Conservation (phyloP, 2,329 filamentous ascomycete species). For the Calonectria pteridis region DNA sequence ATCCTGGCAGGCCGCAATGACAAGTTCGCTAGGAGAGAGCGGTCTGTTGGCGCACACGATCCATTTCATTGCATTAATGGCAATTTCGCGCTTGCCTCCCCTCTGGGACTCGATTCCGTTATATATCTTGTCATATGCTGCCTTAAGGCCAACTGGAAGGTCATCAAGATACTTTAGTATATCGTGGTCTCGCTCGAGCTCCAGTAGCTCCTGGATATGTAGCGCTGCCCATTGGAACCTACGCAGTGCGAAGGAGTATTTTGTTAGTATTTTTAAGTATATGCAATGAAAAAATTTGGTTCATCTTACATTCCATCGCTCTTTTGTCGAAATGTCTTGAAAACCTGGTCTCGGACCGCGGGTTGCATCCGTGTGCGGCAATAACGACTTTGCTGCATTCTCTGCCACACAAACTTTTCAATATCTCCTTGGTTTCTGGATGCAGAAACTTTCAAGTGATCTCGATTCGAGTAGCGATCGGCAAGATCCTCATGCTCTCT, state of each 20-base stretch:
- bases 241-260: background rate
- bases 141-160: constrained; percentile 20
- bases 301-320: constrained; percentile 29
- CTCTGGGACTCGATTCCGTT: background rate
- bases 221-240: constrained; percentile 39
- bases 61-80: background rate
- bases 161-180: constrained; percentile 21
- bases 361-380: constrained; percentile 18
- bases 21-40: background rate
- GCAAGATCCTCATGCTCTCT: constrained; percentile 26
- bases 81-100: background rate
- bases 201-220: constrained; percentile 27
- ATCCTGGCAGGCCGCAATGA: background rate
- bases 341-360: background rate
- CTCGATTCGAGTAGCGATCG: constrained; percentile 1
- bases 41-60: background rate
- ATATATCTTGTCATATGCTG: constrained; percentile 22
- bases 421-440: constrained; percentile 31
- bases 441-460: constrained; percentile 24
- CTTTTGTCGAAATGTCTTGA: constrained; percentile 21
- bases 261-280: background rate
- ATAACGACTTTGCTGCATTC: constrained; percentile 8
- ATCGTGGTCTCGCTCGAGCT: constrained; percentile 14
- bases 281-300: background rate
- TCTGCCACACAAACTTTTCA: constrained; percentile 22